A percentile compares a stretch with the other conserved stretches of the same genome.
Conservation (phyloP, 805 yeast genomes). For the Isabelozyma rhagii region DNA sequence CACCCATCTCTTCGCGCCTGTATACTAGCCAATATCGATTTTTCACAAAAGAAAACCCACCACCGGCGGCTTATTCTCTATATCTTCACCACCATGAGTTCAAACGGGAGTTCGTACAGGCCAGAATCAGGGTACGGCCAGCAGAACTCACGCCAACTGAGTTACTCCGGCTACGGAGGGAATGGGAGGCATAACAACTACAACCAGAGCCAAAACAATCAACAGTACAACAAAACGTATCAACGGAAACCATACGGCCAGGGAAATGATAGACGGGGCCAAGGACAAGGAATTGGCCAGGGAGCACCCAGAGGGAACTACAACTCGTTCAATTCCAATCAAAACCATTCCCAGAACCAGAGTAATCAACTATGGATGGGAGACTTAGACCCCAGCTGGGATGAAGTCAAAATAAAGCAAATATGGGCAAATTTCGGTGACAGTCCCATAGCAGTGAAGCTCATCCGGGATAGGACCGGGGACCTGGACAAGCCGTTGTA, state of each 20-base stretch:
- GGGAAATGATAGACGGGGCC: too few species aligned
- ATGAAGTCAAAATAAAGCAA: constrained; percentile 60
- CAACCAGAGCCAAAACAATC: neutral
- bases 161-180: neutral
- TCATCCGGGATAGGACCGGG: constrained; percentile 73
- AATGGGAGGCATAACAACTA: neutral
- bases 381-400: constrained; percentile 82
- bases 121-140: neutral
- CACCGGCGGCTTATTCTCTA: neutral
- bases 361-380: constrained; percentile 78
- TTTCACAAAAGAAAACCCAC: neutral
- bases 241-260: neutral
- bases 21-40: neutral
- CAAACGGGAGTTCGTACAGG: neutral
- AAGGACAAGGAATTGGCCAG: too few species aligned
- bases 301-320: neutral
- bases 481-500: constrained; percentile 39
- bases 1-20: neutral
- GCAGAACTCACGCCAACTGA: neutral
- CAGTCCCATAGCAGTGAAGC: constrained; percentile 53
- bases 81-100: neutral
- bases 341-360: constrained; percentile 6
- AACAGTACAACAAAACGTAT: neutral
- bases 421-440: constrained; percentile 77
- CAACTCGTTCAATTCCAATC: constrained; percentile 8